These are phyloP conservation scores for Solanum stenotomum DNA, from an alignment of 257 asterid species.

Conservation along the genomic window DNA sequence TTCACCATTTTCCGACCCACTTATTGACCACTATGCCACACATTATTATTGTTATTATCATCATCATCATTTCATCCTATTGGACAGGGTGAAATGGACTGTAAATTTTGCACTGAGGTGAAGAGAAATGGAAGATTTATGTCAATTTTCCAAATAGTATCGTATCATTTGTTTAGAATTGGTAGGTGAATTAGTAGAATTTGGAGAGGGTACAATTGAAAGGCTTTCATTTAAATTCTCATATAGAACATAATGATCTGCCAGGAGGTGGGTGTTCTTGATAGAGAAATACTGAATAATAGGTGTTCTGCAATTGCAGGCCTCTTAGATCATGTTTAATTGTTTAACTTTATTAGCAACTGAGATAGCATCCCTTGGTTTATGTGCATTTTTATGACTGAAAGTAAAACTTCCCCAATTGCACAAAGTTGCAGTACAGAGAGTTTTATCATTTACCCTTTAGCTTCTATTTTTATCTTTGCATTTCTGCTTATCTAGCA, in stretches of 20 bases:
- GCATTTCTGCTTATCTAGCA: not conserved
- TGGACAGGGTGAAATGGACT: not conserved
- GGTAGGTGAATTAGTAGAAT: not conserved
- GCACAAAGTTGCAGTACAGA: not conserved
- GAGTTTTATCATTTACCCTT: not conserved
- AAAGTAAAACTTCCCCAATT: not conserved
- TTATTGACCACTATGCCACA: not conserved
- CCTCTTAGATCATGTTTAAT: not conserved
- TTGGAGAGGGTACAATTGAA: not conserved
- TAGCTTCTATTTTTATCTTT: not conserved
- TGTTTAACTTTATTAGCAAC: not conserved
- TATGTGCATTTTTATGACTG: not conserved
- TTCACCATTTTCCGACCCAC: not conserved
- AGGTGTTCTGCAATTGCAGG: not conserved
- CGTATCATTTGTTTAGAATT: not conserved
- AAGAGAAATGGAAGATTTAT: not conserved
- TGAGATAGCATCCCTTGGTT: not conserved
- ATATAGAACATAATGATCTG: not conserved
- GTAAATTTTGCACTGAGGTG: not conserved
- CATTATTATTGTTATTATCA: not conserved
- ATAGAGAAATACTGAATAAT: not conserved
- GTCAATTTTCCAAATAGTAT: not conserved
- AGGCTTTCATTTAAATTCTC: not conserved
- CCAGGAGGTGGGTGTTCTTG: not conserved
- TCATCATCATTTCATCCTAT: not conserved